Evolutionary conservation across 2,329 filamentous ascomycete genomes (phyloP), one percentile per base, ranked within the genome.

Genomic region (Teratosphaeria epicoccoides): DNA sequence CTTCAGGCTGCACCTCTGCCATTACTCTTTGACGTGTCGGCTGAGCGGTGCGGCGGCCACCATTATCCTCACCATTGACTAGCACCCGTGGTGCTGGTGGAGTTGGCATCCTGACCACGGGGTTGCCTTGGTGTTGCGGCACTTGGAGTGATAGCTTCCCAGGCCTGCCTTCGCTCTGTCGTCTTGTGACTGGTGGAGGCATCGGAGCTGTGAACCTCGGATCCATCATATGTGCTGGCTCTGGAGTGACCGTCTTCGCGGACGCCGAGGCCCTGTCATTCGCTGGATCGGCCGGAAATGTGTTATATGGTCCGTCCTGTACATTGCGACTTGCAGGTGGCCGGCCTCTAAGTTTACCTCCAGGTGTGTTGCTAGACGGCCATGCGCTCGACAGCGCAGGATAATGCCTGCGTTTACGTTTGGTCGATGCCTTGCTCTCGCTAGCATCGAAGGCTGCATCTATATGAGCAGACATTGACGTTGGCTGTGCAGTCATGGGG

Each of bases 301-400:
- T 84, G 4, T 82, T 82, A 58, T 83, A 87, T 0, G 84, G 81
- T 0, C 81, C 81, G 56, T 87, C 82, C 12, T 80, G 75, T 0
- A 77, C 75, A n/a, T 76, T 78, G 24, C 82, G 78, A 60, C 84
- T 87, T 51, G 83, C 85, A 0, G 88, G 87, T 43, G 90, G 90
- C 53, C 90, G 76, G 6, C 90, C 89, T 57, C 89, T 76, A 12
- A 85, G 76, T 66, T 90, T 94, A 1, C 84, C 83, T 4, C 76
- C 80, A 1, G 79, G 81, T 75, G 37, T 76, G 74, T 14, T 79
- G 79, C 53, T 78, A 80, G 56, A 81, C 81, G 51, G 82, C 90
- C 90, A 96, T 0, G 90, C 90, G 9, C 89, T 95, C 0, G 89
- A 95, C 0, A 95, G 88, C 6, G 87, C 88, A 0, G 88, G 86